Evolutionary conservation across 1,139 yeast genomes (phyloP).

Genomic region (Protomyces lactucae-debilis): DNA sequence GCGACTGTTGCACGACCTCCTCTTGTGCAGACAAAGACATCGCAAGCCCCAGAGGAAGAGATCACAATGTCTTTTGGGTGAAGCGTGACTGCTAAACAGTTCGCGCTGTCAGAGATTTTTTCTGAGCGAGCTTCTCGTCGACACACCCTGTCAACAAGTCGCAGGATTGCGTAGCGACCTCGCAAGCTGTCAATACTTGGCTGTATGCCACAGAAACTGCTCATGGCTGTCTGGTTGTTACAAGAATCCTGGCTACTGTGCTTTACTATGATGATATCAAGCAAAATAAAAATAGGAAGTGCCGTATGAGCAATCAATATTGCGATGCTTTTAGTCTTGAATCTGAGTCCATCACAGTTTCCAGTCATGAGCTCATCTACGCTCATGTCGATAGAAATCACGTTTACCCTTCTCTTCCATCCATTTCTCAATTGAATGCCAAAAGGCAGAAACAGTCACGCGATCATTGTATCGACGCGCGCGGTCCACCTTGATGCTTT

Average conservation of each 20-base stretch:
- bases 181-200: background rate
- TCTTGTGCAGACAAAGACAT: background rate
- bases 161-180: background rate
- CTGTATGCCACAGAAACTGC: background rate
- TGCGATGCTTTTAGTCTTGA: background rate
- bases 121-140: too few species aligned
- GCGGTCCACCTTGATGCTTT: constrained; percentile 69
- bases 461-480: constrained; percentile 81
- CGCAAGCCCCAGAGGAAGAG: constrained; percentile 1
- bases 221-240: background rate
- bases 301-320: background rate
- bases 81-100: background rate
- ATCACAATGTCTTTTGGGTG: constrained; percentile 23
- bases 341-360: background rate
- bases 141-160: background rate
- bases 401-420: constrained; percentile 35
- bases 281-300: background rate
- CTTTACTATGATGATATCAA: background rate
- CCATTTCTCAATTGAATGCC: constrained; percentile 53
- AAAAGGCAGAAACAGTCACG: constrained; percentile 75
- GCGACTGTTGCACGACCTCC: background rate
- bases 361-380: background rate
- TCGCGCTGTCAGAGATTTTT: background rate
- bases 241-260: background rate
- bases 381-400: constrained; percentile 31